Base-by-base conservation (phyloP, 129 eudicot genomes). In the Artemisia argyi region DNA sequence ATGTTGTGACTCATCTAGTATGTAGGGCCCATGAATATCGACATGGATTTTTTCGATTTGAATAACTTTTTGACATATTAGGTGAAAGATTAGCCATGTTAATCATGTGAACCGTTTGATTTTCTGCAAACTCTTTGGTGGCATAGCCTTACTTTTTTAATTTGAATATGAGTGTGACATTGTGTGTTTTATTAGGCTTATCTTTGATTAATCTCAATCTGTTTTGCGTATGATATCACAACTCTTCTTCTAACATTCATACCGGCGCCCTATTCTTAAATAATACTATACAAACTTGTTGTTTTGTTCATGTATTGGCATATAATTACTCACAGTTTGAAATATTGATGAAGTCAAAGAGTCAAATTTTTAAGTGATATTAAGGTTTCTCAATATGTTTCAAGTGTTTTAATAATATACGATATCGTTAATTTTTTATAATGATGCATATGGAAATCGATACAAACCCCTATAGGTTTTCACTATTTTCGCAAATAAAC, bases 121-220 rank as follows among this genome's bases (percentile, higher is more conserved):
- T 55, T 71, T 35, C 65, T 71, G 42, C 54, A 71, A 71, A 71
- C 75, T 71, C 75, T 70, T 39, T 19, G 53, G 13, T 52, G 19
- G 19, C 5, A 28, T 20, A 54, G 2, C 20, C 73, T 51, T 67
- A 24, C 22, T 55, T 18, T 55, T 55, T 32, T 5, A 42, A 18
- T 64, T 0, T 22, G 46, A 26, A 24, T 5, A 7, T 61, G 49
- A 61, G 1, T 62, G 49, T 55, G 26, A 56, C 26, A 16, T 56
- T 30, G 11, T 63, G 61, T 68, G 61, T 53, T 64, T 64, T 61
- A 61, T 39, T 64, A 10, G 69, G 53, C 53, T 42, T 10, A 8
- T 42, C 26, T 39, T n/a, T 42, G 15, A 16, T 39, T 42, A 39
- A n/a, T 64, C 28, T 3, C 47, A 13, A 61, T 61, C 20, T 61